A percentile compares a stretch with the other conserved stretches of the same genome.
Evolutionary conservation across 2,329 filamentous ascomycete genomes (phyloP).

Genomic region (Sclerotinia subarctica): DNA sequence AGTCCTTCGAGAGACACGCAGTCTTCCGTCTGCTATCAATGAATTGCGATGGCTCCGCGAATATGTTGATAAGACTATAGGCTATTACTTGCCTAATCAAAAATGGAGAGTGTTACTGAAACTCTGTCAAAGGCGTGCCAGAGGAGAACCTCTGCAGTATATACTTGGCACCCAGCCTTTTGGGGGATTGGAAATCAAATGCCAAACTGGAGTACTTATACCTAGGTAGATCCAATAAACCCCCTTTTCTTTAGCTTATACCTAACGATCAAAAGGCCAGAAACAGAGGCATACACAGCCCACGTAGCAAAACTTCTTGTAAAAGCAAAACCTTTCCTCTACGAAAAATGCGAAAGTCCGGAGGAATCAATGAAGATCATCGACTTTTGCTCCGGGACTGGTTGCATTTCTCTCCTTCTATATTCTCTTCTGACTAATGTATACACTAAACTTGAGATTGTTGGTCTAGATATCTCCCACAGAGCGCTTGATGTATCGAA

Average conservation of each 20-base stretch:
- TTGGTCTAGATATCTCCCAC: conserved; percentile 71
- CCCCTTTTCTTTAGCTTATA: not conserved
- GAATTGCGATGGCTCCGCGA: conserved; percentile 73
- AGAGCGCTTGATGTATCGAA: conserved; percentile 62
- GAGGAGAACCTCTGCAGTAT: conserved; percentile 81
- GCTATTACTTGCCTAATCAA: conserved; percentile 22
- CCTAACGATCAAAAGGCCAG: conserved; percentile 45
- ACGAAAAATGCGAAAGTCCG: not conserved
- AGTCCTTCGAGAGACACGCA: conserved; percentile 62
- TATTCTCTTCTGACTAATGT: conserved; percentile 54
- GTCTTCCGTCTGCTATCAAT: conserved; percentile 59
- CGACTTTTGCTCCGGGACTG: conserved; percentile 87
- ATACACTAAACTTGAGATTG: conserved; percentile 51
- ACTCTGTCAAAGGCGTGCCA: conserved; percentile 50
- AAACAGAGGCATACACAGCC: conserved; percentile 67
- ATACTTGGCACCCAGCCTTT: conserved; percentile 86
- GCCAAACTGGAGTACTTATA: conserved; percentile 76
- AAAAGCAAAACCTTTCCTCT: not conserved
- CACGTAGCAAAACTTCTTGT: conserved; percentile 45
- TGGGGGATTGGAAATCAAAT: conserved; percentile 75
- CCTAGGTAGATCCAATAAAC: conserved; percentile 55
- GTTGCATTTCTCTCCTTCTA: conserved; percentile 81
- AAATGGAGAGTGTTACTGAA: conserved; percentile 34
- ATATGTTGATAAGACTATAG: conserved; percentile 45
- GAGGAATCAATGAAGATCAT: conserved; percentile 55